phyloP scores from a whole-genome alignment of 257 asterid genomes.

The Solanum sparsipilum region DNA sequence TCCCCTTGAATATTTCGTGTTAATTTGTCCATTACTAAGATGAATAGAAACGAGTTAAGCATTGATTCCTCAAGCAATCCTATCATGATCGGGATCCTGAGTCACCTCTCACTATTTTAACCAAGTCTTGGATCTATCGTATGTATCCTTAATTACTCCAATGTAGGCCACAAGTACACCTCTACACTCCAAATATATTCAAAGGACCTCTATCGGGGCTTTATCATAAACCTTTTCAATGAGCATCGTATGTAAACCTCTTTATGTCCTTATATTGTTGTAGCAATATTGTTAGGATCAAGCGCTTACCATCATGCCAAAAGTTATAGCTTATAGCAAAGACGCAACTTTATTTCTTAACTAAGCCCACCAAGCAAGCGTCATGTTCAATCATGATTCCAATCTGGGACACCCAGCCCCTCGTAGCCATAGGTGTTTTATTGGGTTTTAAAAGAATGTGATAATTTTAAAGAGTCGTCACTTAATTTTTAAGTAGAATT shows the following conservation, averaged over 20 bases:
- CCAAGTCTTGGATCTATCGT: background rate
- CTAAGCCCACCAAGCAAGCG: background rate
- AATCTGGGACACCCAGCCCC: background rate
- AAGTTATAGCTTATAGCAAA: too few relatives aligned
- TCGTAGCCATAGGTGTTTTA: background rate
- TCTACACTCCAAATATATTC: background rate
- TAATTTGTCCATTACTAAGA: background rate
- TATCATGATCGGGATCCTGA: background rate
- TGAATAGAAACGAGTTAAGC: background rate
- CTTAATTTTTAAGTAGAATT: too few relatives aligned
- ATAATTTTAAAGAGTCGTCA: too few relatives aligned
- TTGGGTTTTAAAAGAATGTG: too few relatives aligned
- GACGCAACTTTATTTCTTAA: too few relatives aligned
- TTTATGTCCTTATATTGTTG: too few relatives aligned
- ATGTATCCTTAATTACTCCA: background rate
- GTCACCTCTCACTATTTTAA: background rate
- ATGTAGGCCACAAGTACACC: background rate
- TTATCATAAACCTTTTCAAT: background rate
- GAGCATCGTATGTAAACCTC: background rate
- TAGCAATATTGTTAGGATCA: too few relatives aligned
- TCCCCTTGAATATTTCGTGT: background rate
- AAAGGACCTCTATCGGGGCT: background rate
- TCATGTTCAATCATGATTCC: background rate
- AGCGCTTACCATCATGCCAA: too few relatives aligned
- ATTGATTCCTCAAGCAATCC: background rate